Evolutionary conservation across 129 eudicot species (phyloP).

Genomic region (Sambucus nigra): DNA sequence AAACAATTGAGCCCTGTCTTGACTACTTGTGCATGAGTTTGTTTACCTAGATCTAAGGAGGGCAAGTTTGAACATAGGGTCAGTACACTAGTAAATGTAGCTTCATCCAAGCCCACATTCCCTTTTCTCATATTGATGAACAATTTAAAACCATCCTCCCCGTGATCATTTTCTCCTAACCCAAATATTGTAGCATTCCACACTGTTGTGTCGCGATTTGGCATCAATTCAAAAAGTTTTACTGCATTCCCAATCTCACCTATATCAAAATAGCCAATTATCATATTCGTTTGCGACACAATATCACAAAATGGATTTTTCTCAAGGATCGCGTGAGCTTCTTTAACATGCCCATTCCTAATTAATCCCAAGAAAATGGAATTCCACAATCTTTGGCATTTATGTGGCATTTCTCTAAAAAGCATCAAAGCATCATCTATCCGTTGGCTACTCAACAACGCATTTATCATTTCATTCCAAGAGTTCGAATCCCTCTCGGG

Average conservation of each 20-base stretch:
- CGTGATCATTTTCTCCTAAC: conserved; percentile 25
- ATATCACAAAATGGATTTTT: conserved; percentile 17
- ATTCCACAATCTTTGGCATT: conserved; percentile 24
- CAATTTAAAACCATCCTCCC: conserved; percentile 27
- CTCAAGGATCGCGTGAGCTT: conserved; percentile 32
- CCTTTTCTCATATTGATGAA: conserved; percentile 22
- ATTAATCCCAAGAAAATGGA: conserved; percentile 20
- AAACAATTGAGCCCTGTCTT: conserved; percentile 21
- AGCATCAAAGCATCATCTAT: conserved; percentile 22
- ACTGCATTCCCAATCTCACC: conserved; percentile 23
- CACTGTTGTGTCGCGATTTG: conserved; percentile 27
- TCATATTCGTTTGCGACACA: conserved; percentile 28
- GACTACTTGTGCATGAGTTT: conserved; percentile 22
- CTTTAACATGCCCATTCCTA: conserved; percentile 26
- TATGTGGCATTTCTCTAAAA: conserved; percentile 29
- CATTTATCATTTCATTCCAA: conserved; percentile 29
- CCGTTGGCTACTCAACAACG: conserved; percentile 19
- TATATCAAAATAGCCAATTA: conserved; percentile 27
- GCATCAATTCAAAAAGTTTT: conserved; percentile 24
- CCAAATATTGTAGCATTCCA: conserved; percentile 42
- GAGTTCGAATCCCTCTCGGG: conserved; percentile 26
- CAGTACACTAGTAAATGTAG: conserved; percentile 34
- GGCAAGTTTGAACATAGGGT: conserved; percentile 26
- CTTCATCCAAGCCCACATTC: conserved; percentile 16
- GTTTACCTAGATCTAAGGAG: conserved; percentile 32